Conservation (phyloP, 2,329 filamentous ascomycete genomes). For the Microcyclospora pomicola region DNA sequence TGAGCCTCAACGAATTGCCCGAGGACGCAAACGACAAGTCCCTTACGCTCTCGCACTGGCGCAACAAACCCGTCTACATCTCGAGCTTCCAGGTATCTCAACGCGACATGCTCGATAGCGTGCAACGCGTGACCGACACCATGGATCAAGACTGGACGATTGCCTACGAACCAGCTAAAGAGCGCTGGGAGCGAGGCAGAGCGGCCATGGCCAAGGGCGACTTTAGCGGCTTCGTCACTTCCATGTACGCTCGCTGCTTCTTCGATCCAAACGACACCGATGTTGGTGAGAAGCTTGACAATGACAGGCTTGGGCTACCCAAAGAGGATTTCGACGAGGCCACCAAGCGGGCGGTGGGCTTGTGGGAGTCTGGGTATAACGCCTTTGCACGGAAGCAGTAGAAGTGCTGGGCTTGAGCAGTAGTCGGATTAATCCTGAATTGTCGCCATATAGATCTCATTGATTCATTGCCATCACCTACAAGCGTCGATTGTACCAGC, state of each 20-base stretch:
- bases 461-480: no score
- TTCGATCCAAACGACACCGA: constrained; percentile 20
- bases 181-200: constrained; percentile 36
- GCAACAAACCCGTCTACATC: constrained; percentile 32
- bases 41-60: not conserved
- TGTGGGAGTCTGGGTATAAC: constrained; percentile 1
- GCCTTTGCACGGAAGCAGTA: not conserved
- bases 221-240: constrained; percentile 30
- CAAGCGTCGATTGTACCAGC: no score
- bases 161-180: constrained; percentile 28
- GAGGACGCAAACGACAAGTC: not conserved
- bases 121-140: constrained; percentile 43
- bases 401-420: no score
- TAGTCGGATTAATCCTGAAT: no score
- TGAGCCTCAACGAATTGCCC: constrained; percentile 5
- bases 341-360: constrained; percentile 3
- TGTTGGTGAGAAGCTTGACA: constrained; percentile 12
- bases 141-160: constrained; percentile 47
- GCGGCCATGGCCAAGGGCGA: constrained; percentile 30
- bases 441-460: no score
- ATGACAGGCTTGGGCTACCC: constrained; percentile 5
- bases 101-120: constrained; percentile 46
- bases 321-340: constrained; percentile 8
- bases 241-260: constrained; percentile 46
- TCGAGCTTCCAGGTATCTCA: constrained; percentile 44